Base-by-base conservation (phyloP, 805 yeast species). In the Nakazawaea molendinolei region DNA sequence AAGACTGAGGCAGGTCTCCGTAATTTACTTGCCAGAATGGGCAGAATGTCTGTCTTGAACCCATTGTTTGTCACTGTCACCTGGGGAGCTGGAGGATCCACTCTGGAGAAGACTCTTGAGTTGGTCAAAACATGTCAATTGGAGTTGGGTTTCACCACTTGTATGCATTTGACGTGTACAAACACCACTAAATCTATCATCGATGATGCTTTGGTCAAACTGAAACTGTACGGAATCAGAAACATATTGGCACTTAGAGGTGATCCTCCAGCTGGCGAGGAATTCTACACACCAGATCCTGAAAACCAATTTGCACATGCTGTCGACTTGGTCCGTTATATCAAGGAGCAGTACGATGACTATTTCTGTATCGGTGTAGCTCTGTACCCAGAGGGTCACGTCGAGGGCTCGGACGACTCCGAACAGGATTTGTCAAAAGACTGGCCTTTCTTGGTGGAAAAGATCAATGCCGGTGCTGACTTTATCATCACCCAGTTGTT, bases 71-170 rank as follows among this genome's bases (percentile, higher is more conserved):
- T 90, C 37, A 86, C 95, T 3, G 82, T 92, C 10, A 92, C 99
- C 0, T 92, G 97, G 97, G 98, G 97, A 23, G 97, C 98, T 5
- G 97, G 97, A 27, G 98, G 98, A 3, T 78, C 95, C 5, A 86
- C 97, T 8, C 76, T 90, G 31, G 81, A 75, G 33, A 87, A 86
- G 61, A 85, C 96, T 0, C 58, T 92, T 40, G 90, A 85, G 29
- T 65, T 92, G 40, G 95, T 96, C 1, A 65, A 74, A 17, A 70
- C 84, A 3, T 81, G 94, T 47, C 86, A 83, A 49, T 61, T 70
- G 31, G 86, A 79, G 33, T 66, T 89, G 40, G 80, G 81, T 3
- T 61, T 90, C n/a, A 86, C 96, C 3, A 86, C 95, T 0, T 89
- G 95, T 46, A 69, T 94, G 63, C 99, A 92, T 56, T 64, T 92